phyloP scores from a whole-genome alignment of 202 grass and related monocot species.

The Cymbopogon flexuosus region DNA sequence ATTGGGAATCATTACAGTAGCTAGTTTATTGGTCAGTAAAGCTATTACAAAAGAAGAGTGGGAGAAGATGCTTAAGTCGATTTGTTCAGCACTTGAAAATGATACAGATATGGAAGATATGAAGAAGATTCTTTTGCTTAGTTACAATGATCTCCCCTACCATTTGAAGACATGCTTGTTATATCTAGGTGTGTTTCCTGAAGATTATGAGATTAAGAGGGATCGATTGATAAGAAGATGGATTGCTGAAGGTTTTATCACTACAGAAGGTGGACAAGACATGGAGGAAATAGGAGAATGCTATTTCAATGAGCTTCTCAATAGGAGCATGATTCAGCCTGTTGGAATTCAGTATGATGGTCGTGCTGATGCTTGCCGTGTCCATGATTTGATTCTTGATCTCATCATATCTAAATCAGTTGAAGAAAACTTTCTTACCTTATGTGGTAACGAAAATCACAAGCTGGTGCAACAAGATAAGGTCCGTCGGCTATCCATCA shows the following conservation, averaged over 20 bases:
- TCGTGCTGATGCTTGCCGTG: conserved; percentile 22
- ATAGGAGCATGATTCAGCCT: conserved; percentile 40
- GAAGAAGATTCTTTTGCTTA: conserved; percentile 34
- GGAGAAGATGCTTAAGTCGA: conserved; percentile 10
- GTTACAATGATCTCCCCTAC: conserved; percentile 40
- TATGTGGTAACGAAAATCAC: not conserved
- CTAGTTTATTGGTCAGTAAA: conserved; percentile 35
- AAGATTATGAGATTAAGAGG: conserved; percentile 38
- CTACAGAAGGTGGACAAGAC: conserved; percentile 8
- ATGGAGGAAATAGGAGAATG: conserved; percentile 22
- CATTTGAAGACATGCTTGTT: conserved; percentile 43
- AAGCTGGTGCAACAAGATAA: not conserved
- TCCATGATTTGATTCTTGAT: conserved; percentile 51
- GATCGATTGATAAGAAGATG: conserved; percentile 35
- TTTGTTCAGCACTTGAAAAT: conserved; percentile 27
- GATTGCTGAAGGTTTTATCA: conserved; percentile 49
- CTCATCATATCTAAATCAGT: conserved; percentile 39
- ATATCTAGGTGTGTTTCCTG: conserved; percentile 44
- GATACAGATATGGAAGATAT: conserved; percentile 34
- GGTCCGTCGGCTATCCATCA: conserved; percentile 22
- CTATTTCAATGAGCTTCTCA: conserved; percentile 42
- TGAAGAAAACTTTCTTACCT: conserved; percentile 41
- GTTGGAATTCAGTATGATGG: conserved; percentile 28
- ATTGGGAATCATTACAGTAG: conserved; percentile 36
- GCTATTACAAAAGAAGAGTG: conserved; percentile 28